Evolutionary conservation across 2,329 filamentous ascomycete species (phyloP), one percentile per base, ranked within the genome.

Genomic region (Parastagonospora avenae): DNA sequence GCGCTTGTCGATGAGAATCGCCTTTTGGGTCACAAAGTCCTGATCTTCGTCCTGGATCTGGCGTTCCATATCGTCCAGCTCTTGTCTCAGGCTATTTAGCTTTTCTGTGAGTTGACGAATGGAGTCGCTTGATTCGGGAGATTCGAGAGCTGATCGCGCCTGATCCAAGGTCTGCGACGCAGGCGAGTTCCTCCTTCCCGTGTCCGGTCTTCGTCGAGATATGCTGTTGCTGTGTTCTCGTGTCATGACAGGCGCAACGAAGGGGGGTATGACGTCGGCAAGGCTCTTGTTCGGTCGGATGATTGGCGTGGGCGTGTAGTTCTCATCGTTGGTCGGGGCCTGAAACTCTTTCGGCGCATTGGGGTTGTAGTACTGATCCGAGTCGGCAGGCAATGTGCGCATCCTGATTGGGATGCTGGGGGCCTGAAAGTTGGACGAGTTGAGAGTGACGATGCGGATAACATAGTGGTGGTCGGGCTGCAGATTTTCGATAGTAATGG

Each of bases 401-500:
- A 99, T 80, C 47, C 94, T 89, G 57, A 97, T 87, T 32, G 95
- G 85, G 4, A 86, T 82, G 72, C 94, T 97, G 32, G 91, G 89
- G 0, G 92, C 91, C 68, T 96, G 91, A 66, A 97, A 97, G 73
- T 94, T 95, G 62, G 92, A 91, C 28, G 88, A 85, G 42, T 93
- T 96, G 46, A 97, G 89, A 33, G 93, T 91, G 61, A 97, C 90
- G 46, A 97, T 91, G 53, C 93, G 88, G 27, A 99, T 87, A 59
- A 96, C 95, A 76, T 97, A 97, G 66, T 92, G 95, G 65, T 90
- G 90, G 59, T 89, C 87, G 0, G 94, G 92, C 63, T 89, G 87
- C 7, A 99, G 80, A 33, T 92, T 91, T 29, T 89, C 92, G 48
- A 99, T 92, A 39, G 90, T 92, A 46, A 97, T 92, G n/a, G 91